These are phyloP conservation scores for Sporothrix mexicana DNA, from an alignment of 2,329 filamentous ascomycete species.

Conservation along the genomic window DNA sequence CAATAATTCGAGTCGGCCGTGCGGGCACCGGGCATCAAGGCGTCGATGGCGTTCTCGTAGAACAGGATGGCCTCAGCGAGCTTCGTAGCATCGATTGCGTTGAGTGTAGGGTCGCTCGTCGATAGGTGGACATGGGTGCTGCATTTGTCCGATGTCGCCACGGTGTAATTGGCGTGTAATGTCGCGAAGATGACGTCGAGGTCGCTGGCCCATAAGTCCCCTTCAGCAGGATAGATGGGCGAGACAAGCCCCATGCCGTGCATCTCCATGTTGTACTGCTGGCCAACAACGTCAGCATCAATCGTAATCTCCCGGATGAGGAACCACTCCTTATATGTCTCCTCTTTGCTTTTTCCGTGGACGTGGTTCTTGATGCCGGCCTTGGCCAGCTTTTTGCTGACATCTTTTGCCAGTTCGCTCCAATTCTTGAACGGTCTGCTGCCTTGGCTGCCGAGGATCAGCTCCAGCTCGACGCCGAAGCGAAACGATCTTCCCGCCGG, in stretches of 20 bases:
- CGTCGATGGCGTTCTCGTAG: slow-evolving; percentile 47
- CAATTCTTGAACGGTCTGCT: slow-evolving; percentile 44
- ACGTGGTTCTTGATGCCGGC: slow-evolving; percentile 47
- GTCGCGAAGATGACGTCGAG: slow-evolving; percentile 44
- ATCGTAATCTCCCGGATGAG: slow-evolving; percentile 49
- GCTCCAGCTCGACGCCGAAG: slow-evolving; percentile 50
- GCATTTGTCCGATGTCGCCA: slow-evolving; percentile 43
- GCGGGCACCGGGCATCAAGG: slow-evolving; percentile 41
- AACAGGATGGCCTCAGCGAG: slow-evolving; percentile 46
- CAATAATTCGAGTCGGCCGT: slow-evolving; percentile 43
- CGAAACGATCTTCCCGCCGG: slow-evolving; percentile 33
- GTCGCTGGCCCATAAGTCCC: slow-evolving; percentile 42
- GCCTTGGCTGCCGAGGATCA: slow-evolving; percentile 44
- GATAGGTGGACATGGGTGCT: slow-evolving; percentile 50
- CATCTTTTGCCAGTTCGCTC: slow-evolving; percentile 46
- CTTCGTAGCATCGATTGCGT: slow-evolving; percentile 39
- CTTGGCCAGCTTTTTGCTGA: slow-evolving; percentile 44
- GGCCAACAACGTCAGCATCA: slow-evolving; percentile 43
- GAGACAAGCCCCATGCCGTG: slow-evolving; percentile 43
- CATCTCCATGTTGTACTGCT: slow-evolving; percentile 41
- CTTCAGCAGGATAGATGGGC: slow-evolving; percentile 43
- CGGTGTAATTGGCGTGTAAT: slow-evolving; percentile 40
- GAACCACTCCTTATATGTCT: slow-evolving; percentile 48
- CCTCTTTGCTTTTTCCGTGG: slow-evolving; percentile 42
- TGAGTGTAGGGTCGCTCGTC: slow-evolving; percentile 38